A percentile compares a stretch with the other conserved stretches of the same genome.
Conservation (phyloP, 164 flowering plant genomes). For the Litsea cubeba region DNA sequence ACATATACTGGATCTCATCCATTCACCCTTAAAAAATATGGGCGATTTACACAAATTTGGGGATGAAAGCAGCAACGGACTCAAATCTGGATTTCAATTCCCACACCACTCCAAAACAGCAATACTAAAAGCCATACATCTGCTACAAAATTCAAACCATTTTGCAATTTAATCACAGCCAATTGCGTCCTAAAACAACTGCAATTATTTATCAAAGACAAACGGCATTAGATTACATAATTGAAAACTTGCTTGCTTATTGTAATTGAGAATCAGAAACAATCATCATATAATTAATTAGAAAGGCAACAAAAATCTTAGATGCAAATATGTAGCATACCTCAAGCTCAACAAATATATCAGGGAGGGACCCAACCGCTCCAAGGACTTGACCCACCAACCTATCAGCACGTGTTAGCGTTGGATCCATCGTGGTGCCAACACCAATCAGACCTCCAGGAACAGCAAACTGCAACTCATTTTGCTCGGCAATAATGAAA, state of each 20-base stretch:
- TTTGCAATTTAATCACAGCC: no score
- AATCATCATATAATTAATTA: no score
- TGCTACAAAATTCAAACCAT: no score
- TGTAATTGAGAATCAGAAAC: neutral
- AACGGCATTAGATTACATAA: no score
- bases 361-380: conserved; percentile 93
- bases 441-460: conserved; percentile 99
- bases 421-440: conserved; percentile 95
- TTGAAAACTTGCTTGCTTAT: neutral
- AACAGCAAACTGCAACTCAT: conserved; percentile 94
- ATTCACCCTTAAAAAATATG: no score
- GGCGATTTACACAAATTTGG: no score
- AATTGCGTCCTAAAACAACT: neutral
- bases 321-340: conserved; percentile 25
- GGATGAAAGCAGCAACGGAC: no score
- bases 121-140: no score
- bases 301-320: neutral
- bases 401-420: conserved; percentile 94
- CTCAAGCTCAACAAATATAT: conserved; percentile 91
- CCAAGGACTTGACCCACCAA: conserved; percentile 98
- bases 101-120: no score
- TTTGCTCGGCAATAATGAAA: conserved; percentile 91
- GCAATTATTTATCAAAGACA: neutral
- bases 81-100: no score
- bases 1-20: no score